Percentiles rank a stretch among this genome's conserved stretches.
Evolutionary conservation across 2,329 filamentous ascomycete species (phyloP).

Genomic region (Colletotrichum kahawae): DNA sequence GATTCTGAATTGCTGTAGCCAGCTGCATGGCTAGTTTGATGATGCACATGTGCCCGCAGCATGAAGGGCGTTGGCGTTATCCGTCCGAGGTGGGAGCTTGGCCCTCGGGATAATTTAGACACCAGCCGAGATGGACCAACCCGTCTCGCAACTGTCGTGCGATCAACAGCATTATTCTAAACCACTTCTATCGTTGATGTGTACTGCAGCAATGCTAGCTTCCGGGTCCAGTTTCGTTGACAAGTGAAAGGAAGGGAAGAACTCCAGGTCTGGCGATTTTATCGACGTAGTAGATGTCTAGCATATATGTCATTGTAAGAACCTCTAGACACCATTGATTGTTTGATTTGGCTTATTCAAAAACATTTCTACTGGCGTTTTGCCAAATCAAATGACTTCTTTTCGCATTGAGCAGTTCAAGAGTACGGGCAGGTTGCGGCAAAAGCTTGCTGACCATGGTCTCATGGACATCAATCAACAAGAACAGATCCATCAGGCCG

Average conservation of each 20-base stretch:
- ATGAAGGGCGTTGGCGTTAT: neutral
- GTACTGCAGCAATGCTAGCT: neutral
- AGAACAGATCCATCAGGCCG: neutral
- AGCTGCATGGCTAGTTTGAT: neutral
- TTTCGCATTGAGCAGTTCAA: neutral
- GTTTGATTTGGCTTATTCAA: neutral
- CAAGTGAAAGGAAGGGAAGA: neutral
- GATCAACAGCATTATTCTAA: neutral
- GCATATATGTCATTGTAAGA: neutral
- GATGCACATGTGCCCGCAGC: neutral
- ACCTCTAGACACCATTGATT: accelerated
- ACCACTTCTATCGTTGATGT: neutral
- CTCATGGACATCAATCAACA: neutral
- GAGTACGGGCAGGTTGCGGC: neutral
- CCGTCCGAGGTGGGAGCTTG: neutral
- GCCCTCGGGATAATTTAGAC: neutral
- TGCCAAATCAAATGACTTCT: neutral
- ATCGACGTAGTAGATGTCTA: neutral
- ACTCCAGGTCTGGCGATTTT: neutral
- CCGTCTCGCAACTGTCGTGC: neutral
- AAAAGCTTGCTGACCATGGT: neutral
- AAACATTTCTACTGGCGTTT: neutral
- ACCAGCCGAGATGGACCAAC: neutral
- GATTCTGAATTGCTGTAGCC: neutral
- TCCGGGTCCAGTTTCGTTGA: neutral